Evolutionary conservation across 352 stramenopile species (phyloP), one percentile per base, ranked within the genome.

Genomic region (Elongisporangium prolatum): DNA sequence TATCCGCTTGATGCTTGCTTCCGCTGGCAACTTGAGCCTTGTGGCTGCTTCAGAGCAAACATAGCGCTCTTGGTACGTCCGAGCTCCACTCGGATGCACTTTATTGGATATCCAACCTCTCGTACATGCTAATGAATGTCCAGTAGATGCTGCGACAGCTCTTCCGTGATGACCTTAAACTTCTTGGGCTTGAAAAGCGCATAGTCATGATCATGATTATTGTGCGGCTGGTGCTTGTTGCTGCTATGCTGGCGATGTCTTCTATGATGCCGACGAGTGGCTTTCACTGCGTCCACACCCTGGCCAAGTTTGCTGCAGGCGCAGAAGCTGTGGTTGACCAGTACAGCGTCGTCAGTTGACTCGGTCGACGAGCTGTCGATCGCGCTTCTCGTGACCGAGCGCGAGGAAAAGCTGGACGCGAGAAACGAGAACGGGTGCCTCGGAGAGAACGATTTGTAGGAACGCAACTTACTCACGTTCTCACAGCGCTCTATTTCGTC

Each of bases 71-170:
- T 34, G 25, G 25, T 25, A 21, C 48, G n/a, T 13, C 13, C 48
- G 48, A 11, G 57, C 48, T 7, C 25, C 25, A 4, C 25, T 34
- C 25, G 25, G 25, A 34, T 34, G 8, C 25, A 8, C 4, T 34
- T 34, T 34, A 8, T 9, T 34, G 25, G 25, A 34, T 34, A 4
- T 4, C 25, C 25, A 9, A 8, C 4, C 25, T 34, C 25, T 34
- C 25, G 25, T 34, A 8, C 8, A 8, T 34, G 25, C 25, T 34
- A 34, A 4, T 34, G 28, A 13, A 40, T 64, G 50, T 74, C 63
- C 47, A 74, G 48, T 7, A 74, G 40, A 22, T 69, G 56, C 18
- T 57, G 67, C 34, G 71, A 64, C 34, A 69, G 63, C 0, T 40
- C 28, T 9, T 40, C 28, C 4, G 28, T 40, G 28, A 40, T 40